These are phyloP conservation scores for Trypanosoma congolense DNA, from an alignment of 208 protist species.

Conservation along the genomic window DNA sequence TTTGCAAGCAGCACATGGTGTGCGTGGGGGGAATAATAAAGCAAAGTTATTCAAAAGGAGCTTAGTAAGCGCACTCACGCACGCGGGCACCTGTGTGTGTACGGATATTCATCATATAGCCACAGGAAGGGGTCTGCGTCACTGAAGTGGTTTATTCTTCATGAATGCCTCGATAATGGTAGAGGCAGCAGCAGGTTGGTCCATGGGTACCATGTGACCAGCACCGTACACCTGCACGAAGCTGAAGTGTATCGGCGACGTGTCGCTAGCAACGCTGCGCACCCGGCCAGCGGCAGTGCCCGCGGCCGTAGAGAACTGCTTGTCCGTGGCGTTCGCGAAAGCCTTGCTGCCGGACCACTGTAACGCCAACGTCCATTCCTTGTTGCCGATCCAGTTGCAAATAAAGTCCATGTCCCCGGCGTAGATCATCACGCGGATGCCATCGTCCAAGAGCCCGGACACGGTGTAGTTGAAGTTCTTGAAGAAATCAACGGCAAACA, in stretches of 20 bases:
- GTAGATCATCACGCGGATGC: slow-evolving; percentile 88
- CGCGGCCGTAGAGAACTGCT: slow-evolving; percentile 14
- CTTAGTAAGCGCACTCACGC: too few relatives aligned
- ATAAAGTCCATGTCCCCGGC: slow-evolving; percentile 89
- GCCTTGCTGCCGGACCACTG: slow-evolving; percentile 61
- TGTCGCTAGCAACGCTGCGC: slow-evolving; percentile 16
- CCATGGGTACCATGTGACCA: slow-evolving; percentile 88
- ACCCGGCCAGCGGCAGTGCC: slow-evolving; percentile 24
- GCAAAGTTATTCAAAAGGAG: too few relatives aligned
- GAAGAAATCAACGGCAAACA: slow-evolving; percentile 65
- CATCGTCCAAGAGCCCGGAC: slow-evolving; percentile 43
- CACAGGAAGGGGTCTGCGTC: too few relatives aligned
- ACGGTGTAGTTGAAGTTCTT: slow-evolving; percentile 62
- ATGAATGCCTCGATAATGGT: slow-evolving; percentile 49
- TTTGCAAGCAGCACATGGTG: too few relatives aligned
- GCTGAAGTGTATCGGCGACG: slow-evolving; percentile 37
- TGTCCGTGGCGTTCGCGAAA: slow-evolving; percentile 46
- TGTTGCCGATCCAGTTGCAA: slow-evolving; percentile 91
- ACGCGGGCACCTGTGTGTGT: too few relatives aligned
- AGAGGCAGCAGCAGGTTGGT: slow-evolving; percentile 58
- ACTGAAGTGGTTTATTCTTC: slow-evolving; percentile 15
- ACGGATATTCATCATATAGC: too few relatives aligned
- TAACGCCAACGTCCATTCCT: slow-evolving; percentile 65
- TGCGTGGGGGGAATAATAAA: too few relatives aligned
- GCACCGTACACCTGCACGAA: slow-evolving; percentile 80